Conservation (phyloP, 352 stramenopile species). For the Globisporangium splendens region DNA sequence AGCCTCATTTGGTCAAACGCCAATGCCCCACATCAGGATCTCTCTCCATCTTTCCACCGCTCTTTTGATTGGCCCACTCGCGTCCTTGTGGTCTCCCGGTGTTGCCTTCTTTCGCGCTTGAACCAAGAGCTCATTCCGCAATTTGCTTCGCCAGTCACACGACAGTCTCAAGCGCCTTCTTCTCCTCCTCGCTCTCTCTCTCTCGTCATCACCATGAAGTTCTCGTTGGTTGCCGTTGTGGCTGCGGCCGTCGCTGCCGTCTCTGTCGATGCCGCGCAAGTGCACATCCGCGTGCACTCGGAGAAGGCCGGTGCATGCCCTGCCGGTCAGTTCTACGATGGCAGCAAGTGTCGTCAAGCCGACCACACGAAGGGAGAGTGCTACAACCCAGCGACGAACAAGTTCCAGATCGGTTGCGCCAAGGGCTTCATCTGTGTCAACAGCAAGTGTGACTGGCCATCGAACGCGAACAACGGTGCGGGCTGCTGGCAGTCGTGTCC, state of each 20-base stretch:
- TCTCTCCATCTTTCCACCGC: too few species aligned
- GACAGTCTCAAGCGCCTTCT: neutral
- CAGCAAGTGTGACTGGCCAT: conserved; percentile 3
- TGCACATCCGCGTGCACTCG: conserved; percentile 11
- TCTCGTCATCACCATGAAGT: conserved; percentile 6
- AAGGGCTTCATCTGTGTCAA: conserved; percentile 5
- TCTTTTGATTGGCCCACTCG: too few species aligned
- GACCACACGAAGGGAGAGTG: neutral
- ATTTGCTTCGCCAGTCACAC: conserved; percentile 3
- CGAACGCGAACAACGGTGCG: neutral
- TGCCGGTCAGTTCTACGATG: conserved; percentile 1
- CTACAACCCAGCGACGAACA: conserved; percentile 1
- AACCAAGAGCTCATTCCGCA: conserved; percentile 7
- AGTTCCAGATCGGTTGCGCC: conserved; percentile 6
- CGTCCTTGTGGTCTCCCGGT: too few species aligned
- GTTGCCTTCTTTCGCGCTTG: too few species aligned
- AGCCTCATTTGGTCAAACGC: too few species aligned
- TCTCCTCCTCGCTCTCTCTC: too few species aligned
- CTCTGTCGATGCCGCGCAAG: conserved; percentile 1
- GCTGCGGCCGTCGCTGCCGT: conserved; percentile 2
- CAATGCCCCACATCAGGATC: too few species aligned
- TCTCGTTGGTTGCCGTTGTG: conserved; percentile 6
- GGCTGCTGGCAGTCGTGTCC: conserved; percentile 2
- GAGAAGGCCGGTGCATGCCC: conserved; percentile 5
- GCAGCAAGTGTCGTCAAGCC: neutral